Conservation (phyloP, 116 monocot genomes). For the Papilionanthe hybrid region DNA sequence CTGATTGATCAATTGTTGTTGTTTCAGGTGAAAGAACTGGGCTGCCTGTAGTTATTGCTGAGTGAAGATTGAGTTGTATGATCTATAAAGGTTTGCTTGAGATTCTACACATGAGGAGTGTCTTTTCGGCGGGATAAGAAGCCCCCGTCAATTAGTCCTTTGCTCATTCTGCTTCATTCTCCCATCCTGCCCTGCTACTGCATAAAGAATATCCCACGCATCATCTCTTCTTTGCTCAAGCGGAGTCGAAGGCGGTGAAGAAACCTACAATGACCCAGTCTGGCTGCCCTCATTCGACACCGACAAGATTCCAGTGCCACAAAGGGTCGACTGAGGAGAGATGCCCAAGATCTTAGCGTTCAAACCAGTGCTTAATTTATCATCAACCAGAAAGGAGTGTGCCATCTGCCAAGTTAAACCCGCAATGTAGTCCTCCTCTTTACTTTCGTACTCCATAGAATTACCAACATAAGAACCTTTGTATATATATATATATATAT, state of each 20-base stretch:
- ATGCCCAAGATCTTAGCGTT: conserved; percentile 17
- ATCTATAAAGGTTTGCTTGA: not conserved
- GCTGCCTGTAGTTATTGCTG: conserved; percentile 43
- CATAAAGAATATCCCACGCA: conserved; percentile 27
- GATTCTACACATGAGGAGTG: not conserved
- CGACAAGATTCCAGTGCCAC: conserved; percentile 9
- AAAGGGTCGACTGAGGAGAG: conserved; percentile 61
- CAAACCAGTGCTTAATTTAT: not conserved
- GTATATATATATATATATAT: too few relatives aligned
- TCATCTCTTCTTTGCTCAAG: conserved; percentile 22
- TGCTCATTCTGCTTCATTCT: conserved; percentile 18
- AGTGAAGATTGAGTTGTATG: conserved; percentile 6
- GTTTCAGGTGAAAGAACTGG: conserved; percentile 55
- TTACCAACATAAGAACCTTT: not conserved
- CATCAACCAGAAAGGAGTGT: conserved; percentile 24
- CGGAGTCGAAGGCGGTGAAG: conserved; percentile 33
- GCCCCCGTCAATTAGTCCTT: conserved; percentile 7
- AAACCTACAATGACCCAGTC: conserved; percentile 24
- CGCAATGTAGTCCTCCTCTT: conserved; percentile 47
- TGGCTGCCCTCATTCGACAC: conserved; percentile 18
- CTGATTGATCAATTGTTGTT: conserved; percentile 39
- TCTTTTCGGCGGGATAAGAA: conserved; percentile 11
- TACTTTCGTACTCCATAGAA: conserved; percentile 37
- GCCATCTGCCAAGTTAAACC: conserved; percentile 41
- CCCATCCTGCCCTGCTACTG: conserved; percentile 30